Base-by-base conservation (phyloP, 805 yeast genomes). In the Starmera pachycereana region DNA sequence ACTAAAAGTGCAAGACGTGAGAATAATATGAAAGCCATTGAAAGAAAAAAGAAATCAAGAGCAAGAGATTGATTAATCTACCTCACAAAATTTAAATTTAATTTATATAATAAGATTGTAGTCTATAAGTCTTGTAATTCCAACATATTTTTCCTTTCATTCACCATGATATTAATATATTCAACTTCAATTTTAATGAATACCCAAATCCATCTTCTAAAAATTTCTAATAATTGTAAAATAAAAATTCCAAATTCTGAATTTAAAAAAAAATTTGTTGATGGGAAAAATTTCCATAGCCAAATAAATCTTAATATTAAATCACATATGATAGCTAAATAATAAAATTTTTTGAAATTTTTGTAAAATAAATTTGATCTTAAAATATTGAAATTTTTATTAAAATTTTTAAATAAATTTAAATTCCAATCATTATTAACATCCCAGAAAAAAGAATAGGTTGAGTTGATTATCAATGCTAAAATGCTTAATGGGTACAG, bases 201-300 rank as follows among this genome's bases (percentile, higher is more conserved):
- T 33, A 88, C 75, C 99, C 99, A 92, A 38, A 87, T 61, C 77
- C 89, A 85, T 54, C 98, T 72, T 61, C 98, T 71, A 8, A 80
- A 48, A 7, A 92, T 66, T 56, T 92, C 98, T 39, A 89, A 60
- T 4, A 75, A 48, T 52, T 89, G 92, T 40, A 86, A 63, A 10
- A 73, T 60, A 45, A 83, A 81, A 41, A 78, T 71, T 1, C 92
- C 89, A 25, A 68, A 58, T 47, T 74, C 83, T 19, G 73, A 67
- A 19, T 61, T 60, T 35, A 54, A 57, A 30, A 63, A 43, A 6
- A 18, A 6, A 16, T 2, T 5, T 14, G 14, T 18, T 22, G 8
- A 19, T 33, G 36, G 9, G 9, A 19, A 22, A 33, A 33, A 25
- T 25, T 33, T 33, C 12, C 25, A 33, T 1, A 22, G 12, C 36